Base-by-base conservation (phyloP, 139 green algal genomes). In the Chlorella sp. region DNA sequence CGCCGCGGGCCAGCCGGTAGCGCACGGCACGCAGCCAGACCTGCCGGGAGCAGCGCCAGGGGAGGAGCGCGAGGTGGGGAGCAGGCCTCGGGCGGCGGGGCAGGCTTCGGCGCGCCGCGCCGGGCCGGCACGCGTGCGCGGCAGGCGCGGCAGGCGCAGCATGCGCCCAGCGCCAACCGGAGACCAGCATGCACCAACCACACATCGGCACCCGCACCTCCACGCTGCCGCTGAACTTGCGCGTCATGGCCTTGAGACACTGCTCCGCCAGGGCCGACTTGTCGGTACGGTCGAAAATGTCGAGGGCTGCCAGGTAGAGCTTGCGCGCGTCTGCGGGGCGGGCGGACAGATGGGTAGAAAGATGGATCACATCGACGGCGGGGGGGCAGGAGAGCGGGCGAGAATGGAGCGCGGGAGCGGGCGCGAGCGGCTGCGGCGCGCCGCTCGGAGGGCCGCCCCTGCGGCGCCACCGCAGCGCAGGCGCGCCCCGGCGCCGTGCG, bases 241-340 rank as follows among this genome's bases (percentile, higher is more conserved):
- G 92, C 38, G 66, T 87, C 71, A 95, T 87, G 9, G 87, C 78
- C 35, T 89, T 88, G 21, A 93, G 70, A 61, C 91, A 77, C 71
- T 91, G 80, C n/a, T 88, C 84, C 2, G 76, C 77, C 80, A 80
- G 64, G 17, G 36, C 25, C 38, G 51, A 69, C 77, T 91, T 86
- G 8, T 76, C 48, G 25, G 74, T 89, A n/a, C 82, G 71, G 46
- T 94, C 83, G 38, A 92, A 88, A 53, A 96, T 88, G 77, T 81
- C 66, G 15, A 84, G 9, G 50, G 51, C 79, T 3, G 88, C 83
- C 40, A 92, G 38, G 75, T 93, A 92, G 51, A 98, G 83, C 71
- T 88, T 86, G 83, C 98, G 98, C 21, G 76, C 81, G 77, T 98
- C 86, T n/a, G n/a, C n/a, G n/a, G n/a, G n/a, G n/a, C n/a, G n/a